These are phyloP conservation scores for Apiotrichum brassicae DNA, from an alignment of 1,284 basidiomycete species.

Conservation along the genomic window DNA sequence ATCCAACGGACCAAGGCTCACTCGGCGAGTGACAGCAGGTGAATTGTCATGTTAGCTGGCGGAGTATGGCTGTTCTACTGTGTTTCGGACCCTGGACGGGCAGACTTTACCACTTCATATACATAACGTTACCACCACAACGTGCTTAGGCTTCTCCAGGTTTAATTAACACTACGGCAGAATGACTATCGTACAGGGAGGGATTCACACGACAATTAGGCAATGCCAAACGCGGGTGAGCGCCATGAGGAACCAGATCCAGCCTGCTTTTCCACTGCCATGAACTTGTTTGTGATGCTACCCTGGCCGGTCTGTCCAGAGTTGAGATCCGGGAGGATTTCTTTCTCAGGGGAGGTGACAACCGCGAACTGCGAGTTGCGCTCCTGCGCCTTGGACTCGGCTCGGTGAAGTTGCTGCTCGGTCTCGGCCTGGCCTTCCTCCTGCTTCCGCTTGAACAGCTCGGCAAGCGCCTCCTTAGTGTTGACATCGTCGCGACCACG, in stretches of 20 bases:
- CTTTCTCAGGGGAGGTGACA: constrained; percentile 12
- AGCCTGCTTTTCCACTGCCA: constrained; percentile 36
- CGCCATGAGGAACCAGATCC: constrained; percentile 33
- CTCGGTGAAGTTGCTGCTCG: constrained; percentile 14
- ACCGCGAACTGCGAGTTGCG: constrained; percentile 8
- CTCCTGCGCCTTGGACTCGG: not conserved
- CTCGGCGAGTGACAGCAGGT: too few relatives aligned
- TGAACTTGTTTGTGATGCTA: constrained; percentile 29
- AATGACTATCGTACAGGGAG: too few relatives aligned
- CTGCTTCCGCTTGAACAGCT: constrained; percentile 53
- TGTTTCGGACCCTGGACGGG: too few relatives aligned
- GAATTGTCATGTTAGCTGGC: too few relatives aligned
- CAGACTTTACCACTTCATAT: too few relatives aligned
- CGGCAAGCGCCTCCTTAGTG: constrained; percentile 60
- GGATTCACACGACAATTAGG: not conserved
- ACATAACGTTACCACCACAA: too few relatives aligned
- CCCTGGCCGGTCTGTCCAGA: constrained; percentile 9
- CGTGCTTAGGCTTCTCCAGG: too few relatives aligned
- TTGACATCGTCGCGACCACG: constrained; percentile 54
- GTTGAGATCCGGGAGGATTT: constrained; percentile 33
- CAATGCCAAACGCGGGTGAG: constrained; percentile 39
- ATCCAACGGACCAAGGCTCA: too few relatives aligned
- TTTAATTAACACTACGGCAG: too few relatives aligned
- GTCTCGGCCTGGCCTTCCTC: constrained; percentile 40
- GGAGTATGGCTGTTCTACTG: too few relatives aligned